Evolutionary conservation across 139 green algal genomes (phyloP).

Genomic region (Chlamydomonas incerta): DNA sequence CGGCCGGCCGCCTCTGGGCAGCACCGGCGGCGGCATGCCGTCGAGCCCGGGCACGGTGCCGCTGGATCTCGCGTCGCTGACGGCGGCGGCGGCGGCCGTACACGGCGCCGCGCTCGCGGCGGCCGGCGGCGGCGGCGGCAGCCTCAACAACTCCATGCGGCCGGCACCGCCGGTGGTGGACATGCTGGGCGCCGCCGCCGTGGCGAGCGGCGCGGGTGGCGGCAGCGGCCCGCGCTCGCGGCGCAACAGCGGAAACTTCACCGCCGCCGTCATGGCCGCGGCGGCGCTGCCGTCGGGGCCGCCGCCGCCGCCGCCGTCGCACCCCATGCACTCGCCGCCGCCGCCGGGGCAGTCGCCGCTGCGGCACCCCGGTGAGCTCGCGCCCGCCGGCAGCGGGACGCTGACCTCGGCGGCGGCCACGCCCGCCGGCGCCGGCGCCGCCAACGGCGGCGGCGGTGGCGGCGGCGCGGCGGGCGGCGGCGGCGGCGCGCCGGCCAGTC

Average conservation of each 20-base stretch:
- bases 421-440: background rate
- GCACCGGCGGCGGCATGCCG: background rate
- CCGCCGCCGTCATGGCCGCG: no score
- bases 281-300: background rate
- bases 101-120: no score
- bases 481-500: background rate
- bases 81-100: background rate
- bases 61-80: background rate
- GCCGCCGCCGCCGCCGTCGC: background rate
- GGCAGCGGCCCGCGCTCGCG: background rate
- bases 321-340: background rate
- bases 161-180: conserved; percentile 11
- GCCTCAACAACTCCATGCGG: background rate
- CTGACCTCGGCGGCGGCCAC: background rate
- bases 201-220: background rate
- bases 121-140: background rate
- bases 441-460: background rate
- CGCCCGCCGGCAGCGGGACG: no score
- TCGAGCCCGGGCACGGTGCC: background rate
- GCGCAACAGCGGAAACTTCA: conserved; percentile 23
- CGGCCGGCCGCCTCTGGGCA: background rate
- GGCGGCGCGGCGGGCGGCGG: background rate
- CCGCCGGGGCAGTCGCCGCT: background rate
- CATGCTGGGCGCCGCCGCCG: background rate
- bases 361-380: background rate